Base-by-base conservation (phyloP, 805 yeast species). In the Barnettozyma botsteinii region DNA sequence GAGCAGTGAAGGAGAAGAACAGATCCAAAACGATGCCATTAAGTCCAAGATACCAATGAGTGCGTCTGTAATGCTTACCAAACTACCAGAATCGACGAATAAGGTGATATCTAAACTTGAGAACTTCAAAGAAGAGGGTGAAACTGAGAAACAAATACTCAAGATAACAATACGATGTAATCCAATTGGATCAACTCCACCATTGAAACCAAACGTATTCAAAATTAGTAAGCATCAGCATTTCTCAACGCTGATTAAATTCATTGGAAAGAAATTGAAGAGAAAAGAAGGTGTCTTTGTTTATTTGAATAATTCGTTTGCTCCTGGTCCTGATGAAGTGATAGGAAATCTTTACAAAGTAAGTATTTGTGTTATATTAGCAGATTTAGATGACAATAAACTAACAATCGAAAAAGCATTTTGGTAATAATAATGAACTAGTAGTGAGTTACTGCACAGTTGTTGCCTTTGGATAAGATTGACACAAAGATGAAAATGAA, bases 151-250 rank as follows among this genome's bases (percentile, higher is more conserved):
- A 5, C 28, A 36, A n/a, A 25, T 30, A 14, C 12, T 32, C 3
- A 55, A 52, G 31, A 48, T 77, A 13, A 67, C 73, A 1, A 60
- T 79, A 8, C 57, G 85, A 26, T 75, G 81, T 50, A 75, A 71
- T 45, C 72, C 85, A 2, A 73, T 80, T 25, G 85, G 85, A 0
- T 70, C 82, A 0, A 66, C 77, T 0, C 71, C 73, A 1, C 61
- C 64, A 4, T 60, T 80, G 4, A 60, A 53, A 2, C 84, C 84
- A 0, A 60, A 65, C 3, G 64, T 73, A 1, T 77, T 73, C 52
- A 70, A 67, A 42, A 73, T 75, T 3, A 67, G 76, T 12, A 54
- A 66, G 18, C 60, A 62, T 23, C 78, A 72, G 42, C 68, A 67
- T 5, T 67, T 74, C 35, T 61, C 70, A 4, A 71, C 77, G 2